These are phyloP conservation scores for Dalbergia cochinchinensis DNA, from an alignment of 306 rosid genomes.

Conservation along the genomic window DNA sequence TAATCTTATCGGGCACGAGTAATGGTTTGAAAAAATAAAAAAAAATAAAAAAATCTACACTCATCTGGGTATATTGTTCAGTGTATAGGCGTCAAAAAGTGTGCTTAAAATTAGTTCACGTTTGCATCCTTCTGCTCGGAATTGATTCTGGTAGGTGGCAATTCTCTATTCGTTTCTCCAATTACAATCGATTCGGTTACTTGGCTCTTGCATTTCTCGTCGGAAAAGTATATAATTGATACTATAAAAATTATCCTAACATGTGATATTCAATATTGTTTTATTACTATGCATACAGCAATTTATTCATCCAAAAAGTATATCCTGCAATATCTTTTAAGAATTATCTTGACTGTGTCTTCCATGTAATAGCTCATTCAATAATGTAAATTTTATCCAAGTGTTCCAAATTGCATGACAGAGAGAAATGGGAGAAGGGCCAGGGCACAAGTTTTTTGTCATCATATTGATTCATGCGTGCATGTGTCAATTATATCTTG, in stretches of 20 bases:
- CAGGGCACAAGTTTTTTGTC: constrained; percentile 9
- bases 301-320: neutral
- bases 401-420: neutral
- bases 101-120: neutral
- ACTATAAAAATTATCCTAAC: neutral
- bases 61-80: neutral
- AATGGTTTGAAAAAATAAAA: neutral
- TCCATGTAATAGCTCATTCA: neutral
- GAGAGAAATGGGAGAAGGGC: neutral
- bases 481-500: neutral
- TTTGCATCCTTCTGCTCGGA: neutral
- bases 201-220: neutral
- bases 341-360: neutral
- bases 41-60: neutral
- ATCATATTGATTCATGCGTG: constrained; percentile 23
- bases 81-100: neutral
- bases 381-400: neutral
- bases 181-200: neutral
- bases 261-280: neutral
- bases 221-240: neutral
- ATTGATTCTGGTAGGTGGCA: neutral
- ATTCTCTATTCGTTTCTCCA: neutral
- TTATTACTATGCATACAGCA: neutral
- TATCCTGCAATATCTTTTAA: neutral
- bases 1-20: too few species aligned